A percentile compares a stretch with the other conserved stretches of the same genome.
These are phyloP conservation scores for Chalciporus chontae DNA, from an alignment of 768 basidiomycete genomes.

Conservation along the genomic window DNA sequence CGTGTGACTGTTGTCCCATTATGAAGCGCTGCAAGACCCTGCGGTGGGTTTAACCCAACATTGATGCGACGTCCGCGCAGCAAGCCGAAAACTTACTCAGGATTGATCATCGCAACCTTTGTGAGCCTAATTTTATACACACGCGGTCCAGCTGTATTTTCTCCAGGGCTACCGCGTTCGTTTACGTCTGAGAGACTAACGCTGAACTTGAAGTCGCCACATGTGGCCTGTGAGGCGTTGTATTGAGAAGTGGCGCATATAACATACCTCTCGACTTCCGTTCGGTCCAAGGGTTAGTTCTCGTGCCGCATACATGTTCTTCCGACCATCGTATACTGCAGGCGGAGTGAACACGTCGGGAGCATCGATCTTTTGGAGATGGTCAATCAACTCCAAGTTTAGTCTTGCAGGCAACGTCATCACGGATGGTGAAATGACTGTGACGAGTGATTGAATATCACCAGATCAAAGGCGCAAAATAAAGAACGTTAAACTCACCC, in stretches of 20 bases:
- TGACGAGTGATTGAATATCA: background rate
- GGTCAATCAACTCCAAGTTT: constrained; percentile 67
- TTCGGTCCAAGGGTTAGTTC: constrained; percentile 56
- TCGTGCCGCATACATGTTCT: constrained; percentile 66
- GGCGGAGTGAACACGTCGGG: constrained; percentile 67
- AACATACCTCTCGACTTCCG: constrained; percentile 49
- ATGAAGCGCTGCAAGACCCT: constrained; percentile 68
- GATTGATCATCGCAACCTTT: constrained; percentile 57
- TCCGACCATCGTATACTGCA: constrained; percentile 75
- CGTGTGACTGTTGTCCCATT: constrained; percentile 59
- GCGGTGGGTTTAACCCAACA: background rate
- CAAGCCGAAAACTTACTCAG: constrained; percentile 37
- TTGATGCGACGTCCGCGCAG: constrained; percentile 20
- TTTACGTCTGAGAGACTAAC: constrained; percentile 51
- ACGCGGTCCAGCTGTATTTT: constrained; percentile 45
- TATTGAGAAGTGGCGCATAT: background rate
- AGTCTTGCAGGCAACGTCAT: constrained; percentile 62
- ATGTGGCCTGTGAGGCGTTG: constrained; percentile 1
- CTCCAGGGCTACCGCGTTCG: constrained; percentile 31
- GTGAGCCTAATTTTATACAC: constrained; percentile 63
- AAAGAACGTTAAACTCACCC: constrained; percentile 9
- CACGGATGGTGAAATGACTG: constrained; percentile 66
- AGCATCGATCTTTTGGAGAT: constrained; percentile 54
- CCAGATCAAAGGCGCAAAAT: no score
- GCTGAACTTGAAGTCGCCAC: constrained; percentile 47